These are phyloP conservation scores for Acanthamoeba triangularis DNA, from an alignment of 208 protist species.

Conservation along the genomic window DNA sequence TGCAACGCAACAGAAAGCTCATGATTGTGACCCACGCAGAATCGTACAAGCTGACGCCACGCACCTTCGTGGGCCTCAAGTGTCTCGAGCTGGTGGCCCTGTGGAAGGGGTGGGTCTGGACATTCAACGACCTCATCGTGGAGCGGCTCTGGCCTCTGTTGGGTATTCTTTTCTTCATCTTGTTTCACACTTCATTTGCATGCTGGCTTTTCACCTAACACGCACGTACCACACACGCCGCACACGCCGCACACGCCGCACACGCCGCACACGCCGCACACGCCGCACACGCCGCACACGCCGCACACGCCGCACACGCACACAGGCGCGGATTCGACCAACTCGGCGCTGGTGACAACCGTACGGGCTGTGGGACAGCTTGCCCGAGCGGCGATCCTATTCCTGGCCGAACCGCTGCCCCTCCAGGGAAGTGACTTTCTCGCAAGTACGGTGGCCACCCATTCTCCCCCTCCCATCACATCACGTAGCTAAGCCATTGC, in stretches of 20 bases:
- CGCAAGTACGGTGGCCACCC: background rate
- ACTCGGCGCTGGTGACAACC: background rate
- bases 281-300: background rate
- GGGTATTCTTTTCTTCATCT: background rate
- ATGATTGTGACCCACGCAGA: background rate
- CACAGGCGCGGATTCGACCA: background rate
- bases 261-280: background rate
- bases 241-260: background rate
- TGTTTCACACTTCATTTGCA: background rate
- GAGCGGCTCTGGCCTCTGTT: background rate
- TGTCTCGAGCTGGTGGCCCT: slow-evolving; percentile 3
- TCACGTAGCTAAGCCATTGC: background rate
- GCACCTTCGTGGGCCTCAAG: background rate
- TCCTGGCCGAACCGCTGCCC: background rate
- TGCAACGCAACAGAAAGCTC: too few relatives aligned
- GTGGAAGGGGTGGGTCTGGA: slow-evolving; percentile 17
- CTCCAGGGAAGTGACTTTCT: background rate
- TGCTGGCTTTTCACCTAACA: too few relatives aligned
- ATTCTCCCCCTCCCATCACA: background rate
- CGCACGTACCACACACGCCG: too few relatives aligned
- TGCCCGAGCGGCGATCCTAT: background rate
- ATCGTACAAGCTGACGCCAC: background rate
- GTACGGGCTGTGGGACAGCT: background rate
- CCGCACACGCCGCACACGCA: background rate
- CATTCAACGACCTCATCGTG: background rate